Evolutionary conservation across 257 asterid genomes (phyloP).

Genomic region (Plantago elongata): DNA sequence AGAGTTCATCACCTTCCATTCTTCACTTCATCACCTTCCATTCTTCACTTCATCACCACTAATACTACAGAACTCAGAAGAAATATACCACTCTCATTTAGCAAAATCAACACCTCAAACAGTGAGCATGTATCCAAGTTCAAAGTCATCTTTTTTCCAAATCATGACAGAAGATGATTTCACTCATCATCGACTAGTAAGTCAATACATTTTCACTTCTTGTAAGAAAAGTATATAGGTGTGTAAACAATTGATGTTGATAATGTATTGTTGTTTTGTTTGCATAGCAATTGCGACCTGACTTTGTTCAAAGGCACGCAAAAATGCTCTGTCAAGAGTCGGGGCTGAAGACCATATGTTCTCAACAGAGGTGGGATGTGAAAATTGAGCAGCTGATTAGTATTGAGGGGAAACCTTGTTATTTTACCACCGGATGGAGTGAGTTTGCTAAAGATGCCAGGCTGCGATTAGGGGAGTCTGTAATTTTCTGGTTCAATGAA

Average conservation of each 20-base stretch:
- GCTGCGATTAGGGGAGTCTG: neutral
- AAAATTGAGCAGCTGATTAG: neutral
- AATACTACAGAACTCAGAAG: no score
- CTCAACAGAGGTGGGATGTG: neutral
- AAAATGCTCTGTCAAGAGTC: neutral
- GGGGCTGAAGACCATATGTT: neutral
- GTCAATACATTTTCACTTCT: neutral
- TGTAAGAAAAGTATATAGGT: neutral
- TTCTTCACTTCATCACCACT: no score
- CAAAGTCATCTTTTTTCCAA: neutral
- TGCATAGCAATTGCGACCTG: slow-evolving; percentile 1
- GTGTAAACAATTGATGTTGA: neutral
- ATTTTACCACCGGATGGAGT: neutral
- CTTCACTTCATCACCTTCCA: no score
- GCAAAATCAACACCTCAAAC: no score
- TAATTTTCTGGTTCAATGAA: neutral
- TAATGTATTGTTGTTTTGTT: neutral
- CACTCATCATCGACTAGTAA: neutral
- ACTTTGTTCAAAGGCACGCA: neutral
- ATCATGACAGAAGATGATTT: neutral
- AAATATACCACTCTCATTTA: no score
- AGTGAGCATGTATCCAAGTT: neutral
- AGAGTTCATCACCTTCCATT: no score
- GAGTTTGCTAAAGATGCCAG: neutral
- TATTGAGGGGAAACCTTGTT: neutral